Evolutionary conservation across 768 basidiomycete species (phyloP).

Genomic region (Nidularia pulvinata): DNA sequence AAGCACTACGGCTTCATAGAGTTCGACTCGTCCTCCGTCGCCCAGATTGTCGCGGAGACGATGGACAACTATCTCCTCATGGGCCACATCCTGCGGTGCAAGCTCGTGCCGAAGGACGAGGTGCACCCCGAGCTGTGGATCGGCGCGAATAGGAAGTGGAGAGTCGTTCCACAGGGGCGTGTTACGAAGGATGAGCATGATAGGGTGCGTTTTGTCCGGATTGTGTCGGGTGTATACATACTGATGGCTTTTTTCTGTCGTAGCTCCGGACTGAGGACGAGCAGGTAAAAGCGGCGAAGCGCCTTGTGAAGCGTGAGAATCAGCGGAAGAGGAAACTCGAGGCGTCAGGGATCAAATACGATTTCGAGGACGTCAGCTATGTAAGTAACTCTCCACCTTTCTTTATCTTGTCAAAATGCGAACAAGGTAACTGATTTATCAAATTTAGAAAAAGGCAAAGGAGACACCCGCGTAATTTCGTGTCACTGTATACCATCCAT

Average conservation of each 20-base stretch:
- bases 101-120: constrained; percentile 85
- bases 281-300: constrained; percentile 59
- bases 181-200: constrained; percentile 77
- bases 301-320: constrained; percentile 77
- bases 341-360: constrained; percentile 84
- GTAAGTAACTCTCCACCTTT: constrained; percentile 43
- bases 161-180: constrained; percentile 70
- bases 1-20: constrained; percentile 99
- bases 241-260: background rate
- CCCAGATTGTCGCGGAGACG: constrained; percentile 94
- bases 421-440: background rate
- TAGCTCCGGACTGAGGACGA: constrained; percentile 77
- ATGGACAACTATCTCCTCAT: constrained; percentile 98
- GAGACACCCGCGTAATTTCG: constrained; percentile 7
- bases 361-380: constrained; percentile 81
- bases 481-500: background rate
- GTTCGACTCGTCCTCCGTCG: constrained; percentile 87
- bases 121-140: constrained; percentile 96
- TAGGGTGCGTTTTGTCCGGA: constrained; percentile 55
- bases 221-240: background rate
- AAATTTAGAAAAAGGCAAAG: constrained; percentile 20
- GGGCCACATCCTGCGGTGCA: constrained; percentile 93
- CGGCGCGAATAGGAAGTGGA: constrained; percentile 95
- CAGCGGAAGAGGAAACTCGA: constrained; percentile 78
- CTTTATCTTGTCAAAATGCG: background rate